Evolutionary conservation across 2,329 filamentous ascomycete species (phyloP), one percentile per base, ranked within the genome.

Genomic region (Ramularia endophylla): DNA sequence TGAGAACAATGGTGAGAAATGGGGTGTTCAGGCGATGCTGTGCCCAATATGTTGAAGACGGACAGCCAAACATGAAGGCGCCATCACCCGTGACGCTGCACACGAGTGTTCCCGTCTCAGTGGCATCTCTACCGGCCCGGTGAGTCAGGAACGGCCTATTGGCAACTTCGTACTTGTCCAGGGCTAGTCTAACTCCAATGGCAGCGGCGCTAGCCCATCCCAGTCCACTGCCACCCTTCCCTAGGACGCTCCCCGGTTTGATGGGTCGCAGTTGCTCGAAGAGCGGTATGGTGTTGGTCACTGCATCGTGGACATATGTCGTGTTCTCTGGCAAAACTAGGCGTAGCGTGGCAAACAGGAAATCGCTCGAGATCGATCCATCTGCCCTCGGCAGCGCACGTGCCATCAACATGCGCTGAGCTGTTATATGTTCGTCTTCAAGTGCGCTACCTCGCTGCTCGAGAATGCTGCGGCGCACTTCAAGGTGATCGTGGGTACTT

Each of bases 141-240:
- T n/a, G n/a, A n/a, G n/a, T n/a, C 19, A 44, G 8, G 18, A 31
- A 11, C 9, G 46, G 40, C 20, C 43, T 33, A 7, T 48, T 13
- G 25, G 18, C 40, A 18, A 32, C 25, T 25, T 43, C 31, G 32
- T 46, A 51, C 22, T 38, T 44, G 8, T 40, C 32, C 11, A 41
- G 32, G 7, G 49, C 49, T 8, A 52, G 43, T 19, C 41, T 46
- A 17, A 47, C 45, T 8, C 51, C 51, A 16, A 54, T 48, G 2
- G 44, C 36, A 8, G 51, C 51, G 8, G 42, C 51, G 19, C 37
- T 38, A 8, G 47, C 47, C 47, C 49, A 52, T 22, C 49, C 51
- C 2, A 54, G 47, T 8, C 51, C 47, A 15, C 42, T 45, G 27
- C 49, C 50, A 32, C 51, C 51, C 44, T 52, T 54, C 27, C 41